Conservation (phyloP, 2,329 filamentous ascomycete species). For the Lasiodiplodia sp. region DNA sequence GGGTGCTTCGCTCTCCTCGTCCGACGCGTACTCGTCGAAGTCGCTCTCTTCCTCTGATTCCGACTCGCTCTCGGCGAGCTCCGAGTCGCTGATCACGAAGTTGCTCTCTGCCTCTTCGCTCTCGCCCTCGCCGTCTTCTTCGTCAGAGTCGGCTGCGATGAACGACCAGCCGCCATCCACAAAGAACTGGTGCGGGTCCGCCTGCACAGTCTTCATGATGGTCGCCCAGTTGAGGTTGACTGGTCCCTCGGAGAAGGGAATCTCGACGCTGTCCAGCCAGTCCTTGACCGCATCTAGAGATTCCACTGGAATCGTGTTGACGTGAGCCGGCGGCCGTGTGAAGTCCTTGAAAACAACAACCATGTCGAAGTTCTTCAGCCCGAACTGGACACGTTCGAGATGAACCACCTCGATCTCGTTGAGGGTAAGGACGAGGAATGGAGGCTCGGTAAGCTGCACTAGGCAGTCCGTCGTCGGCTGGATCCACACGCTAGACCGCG, state of each 20-base stretch:
- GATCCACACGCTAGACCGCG: constrained; percentile 92
- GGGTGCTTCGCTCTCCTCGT: constrained; percentile 70
- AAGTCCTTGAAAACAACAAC: constrained; percentile 99
- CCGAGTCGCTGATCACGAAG: constrained; percentile 88
- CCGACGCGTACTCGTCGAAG: constrained; percentile 87
- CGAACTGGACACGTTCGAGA: constrained; percentile 93
- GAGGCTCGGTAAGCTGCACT: constrained; percentile 95
- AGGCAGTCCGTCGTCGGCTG: constrained; percentile 97
- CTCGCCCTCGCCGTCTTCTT: constrained; percentile 72
- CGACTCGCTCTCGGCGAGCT: constrained; percentile 75
- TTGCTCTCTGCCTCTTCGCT: constrained; percentile 89
- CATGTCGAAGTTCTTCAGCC: constrained; percentile 98
- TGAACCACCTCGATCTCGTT: constrained; percentile 97
- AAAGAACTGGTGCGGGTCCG: constrained; percentile 95
- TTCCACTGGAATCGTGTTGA: constrained; percentile 98
- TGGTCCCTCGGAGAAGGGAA: constrained; percentile 91
- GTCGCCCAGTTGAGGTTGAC: constrained; percentile 98
- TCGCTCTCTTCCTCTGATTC: constrained; percentile 89
- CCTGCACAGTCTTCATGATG: constrained; percentile 98
- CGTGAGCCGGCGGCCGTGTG: constrained; percentile 84
- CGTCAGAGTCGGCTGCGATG: constrained; percentile 85
- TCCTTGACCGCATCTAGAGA: constrained; percentile 95
- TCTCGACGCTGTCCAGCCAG: constrained; percentile 95
- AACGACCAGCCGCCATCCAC: constrained; percentile 95
- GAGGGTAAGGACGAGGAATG: constrained; percentile 93